phyloP scores from a whole-genome alignment of 768 basidiomycete species.

The Agrocybe praecox region DNA sequence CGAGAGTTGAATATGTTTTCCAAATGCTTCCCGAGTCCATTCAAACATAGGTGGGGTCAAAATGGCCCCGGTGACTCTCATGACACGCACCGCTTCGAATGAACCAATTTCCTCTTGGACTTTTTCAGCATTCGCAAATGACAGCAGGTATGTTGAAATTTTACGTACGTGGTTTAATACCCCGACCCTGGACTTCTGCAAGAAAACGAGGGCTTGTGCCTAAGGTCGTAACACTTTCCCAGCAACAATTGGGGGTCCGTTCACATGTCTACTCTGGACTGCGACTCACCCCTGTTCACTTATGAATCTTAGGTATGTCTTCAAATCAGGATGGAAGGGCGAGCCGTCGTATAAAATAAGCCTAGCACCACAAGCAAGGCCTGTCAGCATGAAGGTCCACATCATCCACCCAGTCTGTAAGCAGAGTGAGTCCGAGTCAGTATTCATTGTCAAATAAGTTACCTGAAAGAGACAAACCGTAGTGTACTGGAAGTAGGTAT shows the following conservation, averaged over 20 bases:
- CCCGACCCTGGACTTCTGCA: slow-evolving; percentile 58
- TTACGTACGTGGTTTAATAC: slow-evolving; percentile 52
- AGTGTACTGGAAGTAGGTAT: slow-evolving; percentile 75
- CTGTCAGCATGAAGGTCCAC: slow-evolving; percentile 70
- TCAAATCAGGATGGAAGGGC: slow-evolving; percentile 62
- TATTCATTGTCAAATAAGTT: not conserved
- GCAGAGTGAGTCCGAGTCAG: too few species aligned
- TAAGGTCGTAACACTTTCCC: slow-evolving; percentile 33
- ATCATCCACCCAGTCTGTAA: slow-evolving; percentile 82
- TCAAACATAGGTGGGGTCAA: slow-evolving; percentile 67
- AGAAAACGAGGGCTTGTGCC: slow-evolving; percentile 69
- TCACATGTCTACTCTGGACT: not conserved
- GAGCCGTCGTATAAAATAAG: slow-evolving; percentile 69
- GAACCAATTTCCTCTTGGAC: slow-evolving; percentile 47
- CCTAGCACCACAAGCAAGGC: slow-evolving; percentile 52
- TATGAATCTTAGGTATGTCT: slow-evolving; percentile 56
- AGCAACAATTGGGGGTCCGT: not conserved
- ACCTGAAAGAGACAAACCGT: slow-evolving; percentile 43
- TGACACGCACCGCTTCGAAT: slow-evolving; percentile 56
- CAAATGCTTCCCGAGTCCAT: slow-evolving; percentile 66
- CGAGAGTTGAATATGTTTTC: slow-evolving; percentile 48
- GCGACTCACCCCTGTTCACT: slow-evolving; percentile 53
- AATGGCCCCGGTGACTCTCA: slow-evolving; percentile 64
- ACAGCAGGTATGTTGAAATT: not conserved
- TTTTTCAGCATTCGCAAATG: not conserved